Conservation (phyloP, 495 filamentous ascomycete genomes). For the Trichoderma erinaceum region DNA sequence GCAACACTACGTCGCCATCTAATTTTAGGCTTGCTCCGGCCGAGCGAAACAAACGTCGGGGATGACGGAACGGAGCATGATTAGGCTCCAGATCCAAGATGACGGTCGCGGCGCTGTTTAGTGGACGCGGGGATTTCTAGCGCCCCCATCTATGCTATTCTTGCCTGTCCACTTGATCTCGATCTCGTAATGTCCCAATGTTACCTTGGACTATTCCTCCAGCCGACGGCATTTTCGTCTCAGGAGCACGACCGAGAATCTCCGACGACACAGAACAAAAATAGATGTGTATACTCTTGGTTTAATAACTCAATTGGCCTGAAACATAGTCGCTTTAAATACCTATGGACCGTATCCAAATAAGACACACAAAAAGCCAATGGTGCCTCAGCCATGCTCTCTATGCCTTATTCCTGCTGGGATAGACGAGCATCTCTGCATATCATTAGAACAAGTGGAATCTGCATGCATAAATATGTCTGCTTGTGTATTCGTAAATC, state of each 20-base stretch:
- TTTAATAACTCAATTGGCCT: too few species aligned
- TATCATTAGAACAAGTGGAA: neutral
- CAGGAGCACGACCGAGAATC: neutral
- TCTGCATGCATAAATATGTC: conserved; percentile 2
- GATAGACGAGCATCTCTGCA: neutral
- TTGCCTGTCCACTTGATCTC: conserved; percentile 11
- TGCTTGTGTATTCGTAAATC: conserved; percentile 5
- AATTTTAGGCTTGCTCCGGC: too few species aligned
- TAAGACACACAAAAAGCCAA: neutral
- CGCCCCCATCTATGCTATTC: neutral
- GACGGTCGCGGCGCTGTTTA: neutral
- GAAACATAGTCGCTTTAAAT: too few species aligned
- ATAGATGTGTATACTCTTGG: too few species aligned
- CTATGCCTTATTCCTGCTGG: neutral
- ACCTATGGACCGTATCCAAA: neutral
- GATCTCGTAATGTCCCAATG: neutral
- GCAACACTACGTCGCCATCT: too few species aligned
- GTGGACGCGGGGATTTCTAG: neutral
- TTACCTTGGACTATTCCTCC: neutral
- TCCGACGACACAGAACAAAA: too few species aligned
- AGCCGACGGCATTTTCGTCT: neutral
- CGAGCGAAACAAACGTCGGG: too few species aligned
- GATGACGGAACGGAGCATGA: too few species aligned
- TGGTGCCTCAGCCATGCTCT: neutral
- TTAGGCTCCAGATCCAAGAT: neutral